A percentile compares a stretch with the other conserved stretches of the same genome.
phyloP scores from a whole-genome alignment of 805 yeast genomes.

The Blastobotrys robertii region DNA sequence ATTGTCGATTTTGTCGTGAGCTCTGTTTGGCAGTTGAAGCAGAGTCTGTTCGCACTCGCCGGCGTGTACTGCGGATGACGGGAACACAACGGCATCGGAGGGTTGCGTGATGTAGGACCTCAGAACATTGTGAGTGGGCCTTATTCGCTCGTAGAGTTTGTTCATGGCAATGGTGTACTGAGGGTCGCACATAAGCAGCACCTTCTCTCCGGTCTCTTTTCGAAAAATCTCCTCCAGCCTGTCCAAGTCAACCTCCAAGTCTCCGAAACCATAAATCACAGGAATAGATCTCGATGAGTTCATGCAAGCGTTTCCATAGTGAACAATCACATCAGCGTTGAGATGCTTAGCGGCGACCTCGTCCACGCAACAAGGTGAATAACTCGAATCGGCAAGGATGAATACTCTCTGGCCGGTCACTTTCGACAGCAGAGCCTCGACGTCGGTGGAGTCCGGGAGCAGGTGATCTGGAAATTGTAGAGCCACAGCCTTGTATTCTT shows the following conservation, averaged over 20 bases:
- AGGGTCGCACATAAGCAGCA: slow-evolving; percentile 63
- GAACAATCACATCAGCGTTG: slow-evolving; percentile 71
- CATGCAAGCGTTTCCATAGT: slow-evolving; percentile 91
- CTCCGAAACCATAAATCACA: slow-evolving; percentile 67
- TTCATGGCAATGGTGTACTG: slow-evolving; percentile 43
- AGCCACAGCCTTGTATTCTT: slow-evolving; percentile 47
- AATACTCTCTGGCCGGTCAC: slow-evolving; percentile 36
- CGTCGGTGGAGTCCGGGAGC: slow-evolving; percentile 67
- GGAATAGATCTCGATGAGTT: slow-evolving; percentile 66
- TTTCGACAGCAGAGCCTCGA: slow-evolving; percentile 34
- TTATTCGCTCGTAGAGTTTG: slow-evolving; percentile 30
- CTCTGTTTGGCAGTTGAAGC: slow-evolving; percentile 16
- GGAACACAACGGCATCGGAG: background rate
- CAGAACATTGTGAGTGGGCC: slow-evolving; percentile 23
- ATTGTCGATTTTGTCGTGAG: slow-evolving; percentile 9
- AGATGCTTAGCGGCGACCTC: slow-evolving; percentile 97
- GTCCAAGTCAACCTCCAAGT: slow-evolving; percentile 33
- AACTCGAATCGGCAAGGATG: slow-evolving; percentile 92
- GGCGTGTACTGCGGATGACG: background rate
- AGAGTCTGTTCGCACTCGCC: slow-evolving; percentile 5
- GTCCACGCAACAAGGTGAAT: slow-evolving; percentile 91
- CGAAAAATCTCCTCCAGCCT: slow-evolving; percentile 33
- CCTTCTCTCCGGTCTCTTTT: slow-evolving; percentile 31
- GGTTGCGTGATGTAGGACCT: slow-evolving; percentile 14
- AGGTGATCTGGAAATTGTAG: slow-evolving; percentile 84